These are phyloP conservation scores for Actinomortierella ambigua DNA, from an alignment of 371 early-diverging fungal species.

Conservation along the genomic window DNA sequence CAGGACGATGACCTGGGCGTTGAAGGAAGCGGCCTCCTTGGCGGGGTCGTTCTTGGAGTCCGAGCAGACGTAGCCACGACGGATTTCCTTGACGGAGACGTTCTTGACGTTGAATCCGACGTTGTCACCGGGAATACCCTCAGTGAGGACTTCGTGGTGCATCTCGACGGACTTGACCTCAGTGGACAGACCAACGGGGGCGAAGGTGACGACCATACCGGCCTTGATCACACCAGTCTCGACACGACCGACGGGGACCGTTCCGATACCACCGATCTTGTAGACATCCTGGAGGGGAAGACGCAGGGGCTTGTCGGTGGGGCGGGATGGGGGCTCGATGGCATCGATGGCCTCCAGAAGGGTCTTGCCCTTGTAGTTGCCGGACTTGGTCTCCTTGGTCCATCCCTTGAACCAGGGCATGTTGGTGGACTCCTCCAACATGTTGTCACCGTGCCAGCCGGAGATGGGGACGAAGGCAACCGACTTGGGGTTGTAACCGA, in stretches of 20 bases:
- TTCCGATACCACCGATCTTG: slow-evolving; percentile 98
- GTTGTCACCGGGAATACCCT: slow-evolving; percentile 98
- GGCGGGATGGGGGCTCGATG: slow-evolving; percentile 91
- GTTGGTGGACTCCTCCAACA: slow-evolving; percentile 91
- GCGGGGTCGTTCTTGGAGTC: slow-evolving; percentile 98
- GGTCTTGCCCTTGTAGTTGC: slow-evolving; percentile 81
- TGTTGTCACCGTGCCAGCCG: slow-evolving; percentile 98
- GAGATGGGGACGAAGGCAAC: slow-evolving; percentile 97
- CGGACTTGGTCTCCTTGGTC: slow-evolving; percentile 89
- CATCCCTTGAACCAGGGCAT: slow-evolving; percentile 98
- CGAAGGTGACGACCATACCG: slow-evolving; percentile 93
- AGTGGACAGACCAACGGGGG: slow-evolving; percentile 82
- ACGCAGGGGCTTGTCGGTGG: slow-evolving; percentile 95
- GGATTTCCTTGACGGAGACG: slow-evolving; percentile 96
- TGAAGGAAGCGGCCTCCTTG: slow-evolving; percentile 92
- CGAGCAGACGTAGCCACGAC: slow-evolving; percentile 96
- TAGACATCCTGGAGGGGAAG: slow-evolving; percentile 97
- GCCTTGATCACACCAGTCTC: slow-evolving; percentile 95
- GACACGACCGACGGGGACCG: slow-evolving; percentile 97
- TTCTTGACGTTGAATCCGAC: slow-evolving; percentile 98
- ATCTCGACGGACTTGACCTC: slow-evolving; percentile 99
- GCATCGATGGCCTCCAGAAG: slow-evolving; percentile 94
- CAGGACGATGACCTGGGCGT: slow-evolving; percentile 94
- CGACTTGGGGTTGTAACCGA: slow-evolving; percentile 90
- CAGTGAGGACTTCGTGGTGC: slow-evolving; percentile 94